phyloP scores from a whole-genome alignment of 169 alveolate genomes.

The Plasmodium knowlesi region DNA sequence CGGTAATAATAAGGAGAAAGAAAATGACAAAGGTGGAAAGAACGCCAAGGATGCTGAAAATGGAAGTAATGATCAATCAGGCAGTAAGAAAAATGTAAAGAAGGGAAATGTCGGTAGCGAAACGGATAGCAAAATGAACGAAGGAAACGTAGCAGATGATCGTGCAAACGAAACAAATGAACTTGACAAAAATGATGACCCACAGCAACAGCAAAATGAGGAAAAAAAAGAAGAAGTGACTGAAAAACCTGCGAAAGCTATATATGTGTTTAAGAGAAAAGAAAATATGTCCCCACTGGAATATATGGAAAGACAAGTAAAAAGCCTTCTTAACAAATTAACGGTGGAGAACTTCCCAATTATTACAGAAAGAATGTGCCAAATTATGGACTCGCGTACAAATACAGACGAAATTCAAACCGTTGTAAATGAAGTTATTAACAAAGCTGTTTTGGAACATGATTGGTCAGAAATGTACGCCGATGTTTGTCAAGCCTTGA shows the following conservation, averaged over 20 bases:
- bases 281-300: conserved; percentile 81
- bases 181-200: not conserved
- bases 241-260: conserved; percentile 54
- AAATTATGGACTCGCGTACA: conserved; percentile 82
- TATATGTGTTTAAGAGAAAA: conserved; percentile 68
- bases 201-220: not conserved
- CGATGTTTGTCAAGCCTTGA: conserved; percentile 89
- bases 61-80: not conserved
- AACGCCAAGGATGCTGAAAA: not conserved
- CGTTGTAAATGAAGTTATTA: conserved; percentile 85
- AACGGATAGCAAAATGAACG: not conserved
- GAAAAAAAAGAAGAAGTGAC: conserved; percentile 16
- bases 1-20: conserved; percentile 10
- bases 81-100: conserved; percentile 25
- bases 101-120: not conserved
- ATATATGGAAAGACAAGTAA: conserved; percentile 85
- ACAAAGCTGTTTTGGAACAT: conserved; percentile 92
- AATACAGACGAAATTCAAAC: conserved; percentile 84
- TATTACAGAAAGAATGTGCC: conserved; percentile 91
- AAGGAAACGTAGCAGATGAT: not conserved
- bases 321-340: conserved; percentile 89
- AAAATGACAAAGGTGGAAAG: not conserved
- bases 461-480: conserved; percentile 95
- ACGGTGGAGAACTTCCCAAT: conserved; percentile 92
- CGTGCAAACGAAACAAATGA: not conserved